A percentile compares a stretch with the other conserved stretches of the same genome.
These are phyloP conservation scores for Alternaria longipes DNA, from an alignment of 2,329 filamentous ascomycete genomes.

Conservation along the genomic window DNA sequence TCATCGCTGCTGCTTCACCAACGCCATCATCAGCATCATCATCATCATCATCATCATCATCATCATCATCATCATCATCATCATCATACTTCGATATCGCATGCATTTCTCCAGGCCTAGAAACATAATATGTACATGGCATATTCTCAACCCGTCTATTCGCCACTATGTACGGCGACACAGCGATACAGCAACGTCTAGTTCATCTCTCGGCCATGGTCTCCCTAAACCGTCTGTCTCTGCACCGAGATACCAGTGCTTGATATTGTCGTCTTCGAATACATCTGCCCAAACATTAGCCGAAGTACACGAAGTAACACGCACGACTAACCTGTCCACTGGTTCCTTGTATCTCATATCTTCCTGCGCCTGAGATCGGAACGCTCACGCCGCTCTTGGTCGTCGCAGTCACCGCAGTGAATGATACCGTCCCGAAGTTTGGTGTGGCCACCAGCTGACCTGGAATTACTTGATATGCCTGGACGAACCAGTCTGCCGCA, in stretches of 20 bases:
- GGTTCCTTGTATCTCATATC: slow-evolving; percentile 38
- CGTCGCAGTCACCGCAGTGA: slow-evolving; percentile 31
- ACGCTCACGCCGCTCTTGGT: slow-evolving; percentile 29
- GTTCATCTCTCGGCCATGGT: neutral
- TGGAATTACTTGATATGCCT: slow-evolving; percentile 33
- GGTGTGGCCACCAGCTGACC: slow-evolving; percentile 35
- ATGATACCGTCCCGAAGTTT: slow-evolving; percentile 30
- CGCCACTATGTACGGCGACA: neutral
- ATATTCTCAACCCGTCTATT: neutral
- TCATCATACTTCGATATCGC: neutral
- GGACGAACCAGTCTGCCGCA: slow-evolving; percentile 37
- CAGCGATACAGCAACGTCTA: neutral
- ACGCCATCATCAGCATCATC: neutral
- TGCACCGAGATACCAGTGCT: slow-evolving; percentile 22
- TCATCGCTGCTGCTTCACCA: slow-evolving; percentile 3
- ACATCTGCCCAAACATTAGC: slow-evolving; percentile 26
- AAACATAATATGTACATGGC: neutral
- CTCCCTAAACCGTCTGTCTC: slow-evolving; percentile 10
- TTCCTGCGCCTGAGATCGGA: slow-evolving; percentile 28
- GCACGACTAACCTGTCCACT: slow-evolving; percentile 29
- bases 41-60: neutral
- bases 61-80: neutral
- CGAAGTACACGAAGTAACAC: neutral
- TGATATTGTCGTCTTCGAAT: slow-evolving; percentile 34
- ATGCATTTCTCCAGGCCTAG: neutral